Percentiles rank a stretch among this genome's conserved stretches.
phyloP scores from a whole-genome alignment of 2,329 filamentous ascomycete species.

The Fusarium phyllophilum region DNA sequence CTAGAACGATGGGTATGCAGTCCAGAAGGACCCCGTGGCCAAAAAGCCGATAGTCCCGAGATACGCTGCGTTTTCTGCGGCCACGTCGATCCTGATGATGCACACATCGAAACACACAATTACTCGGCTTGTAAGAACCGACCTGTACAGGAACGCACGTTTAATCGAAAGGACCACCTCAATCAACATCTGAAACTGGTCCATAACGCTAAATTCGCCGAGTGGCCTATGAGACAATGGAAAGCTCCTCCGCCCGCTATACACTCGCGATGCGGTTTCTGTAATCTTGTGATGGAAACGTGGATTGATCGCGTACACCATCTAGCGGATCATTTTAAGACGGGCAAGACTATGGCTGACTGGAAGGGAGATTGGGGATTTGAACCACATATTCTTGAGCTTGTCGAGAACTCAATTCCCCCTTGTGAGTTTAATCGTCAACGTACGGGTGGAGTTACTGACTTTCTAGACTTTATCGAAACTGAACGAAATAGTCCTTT shows the following conservation, averaged over 20 bases:
- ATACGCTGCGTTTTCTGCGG: constrained; percentile 53
- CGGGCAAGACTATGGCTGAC: constrained; percentile 54
- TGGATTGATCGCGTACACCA: constrained; percentile 52
- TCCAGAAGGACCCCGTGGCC: constrained; percentile 47
- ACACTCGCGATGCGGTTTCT: constrained; percentile 54
- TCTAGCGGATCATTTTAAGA: constrained; percentile 55
- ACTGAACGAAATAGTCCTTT: constrained; percentile 37
- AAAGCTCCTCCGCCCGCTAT: constrained; percentile 50
- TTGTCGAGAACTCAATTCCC: constrained; percentile 55
- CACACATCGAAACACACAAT: constrained; percentile 51
- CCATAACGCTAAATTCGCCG: constrained; percentile 52
- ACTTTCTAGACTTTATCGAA: constrained; percentile 28
- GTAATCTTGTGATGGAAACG: constrained; percentile 48
- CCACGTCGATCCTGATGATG: constrained; percentile 43
- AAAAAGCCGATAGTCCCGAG: constrained; percentile 48
- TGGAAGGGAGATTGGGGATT: constrained; percentile 58
- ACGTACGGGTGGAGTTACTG: accelerated
- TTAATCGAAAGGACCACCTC: constrained; percentile 56
- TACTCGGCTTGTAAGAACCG: constrained; percentile 62
- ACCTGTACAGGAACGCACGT: constrained; percentile 54
- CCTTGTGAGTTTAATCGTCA: constrained; percentile 45
- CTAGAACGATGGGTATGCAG: constrained; percentile 59
- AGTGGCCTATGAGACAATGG: constrained; percentile 48
- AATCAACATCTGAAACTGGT: constrained; percentile 55
- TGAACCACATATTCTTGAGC: constrained; percentile 49